Evolutionary conservation across 164 flowering plant genomes (phyloP), one percentile per base, ranked within the genome.

Genomic region (Buxus sempervirens): DNA sequence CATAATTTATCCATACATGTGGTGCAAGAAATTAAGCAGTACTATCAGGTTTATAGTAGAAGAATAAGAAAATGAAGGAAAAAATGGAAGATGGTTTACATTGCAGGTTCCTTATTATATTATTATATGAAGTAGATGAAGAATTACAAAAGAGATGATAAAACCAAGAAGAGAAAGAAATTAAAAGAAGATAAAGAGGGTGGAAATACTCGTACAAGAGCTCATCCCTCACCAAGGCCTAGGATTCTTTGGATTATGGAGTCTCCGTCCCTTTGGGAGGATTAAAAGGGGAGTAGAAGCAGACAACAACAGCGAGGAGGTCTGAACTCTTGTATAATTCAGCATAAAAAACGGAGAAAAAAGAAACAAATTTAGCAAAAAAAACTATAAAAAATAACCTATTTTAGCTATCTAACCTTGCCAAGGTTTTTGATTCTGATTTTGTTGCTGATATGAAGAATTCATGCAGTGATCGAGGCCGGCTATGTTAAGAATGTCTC

Each of bases 371-470:
- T 21, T 20, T 19, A 20, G n/a, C n/a, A n/a, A n/a, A n/a, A n/a
- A n/a, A n/a, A n/a, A n/a, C n/a, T n/a, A n/a, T n/a, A n/a, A n/a
- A n/a, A n/a, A n/a, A n/a, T n/a, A n/a, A n/a, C n/a, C n/a, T n/a
- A n/a, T n/a, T n/a, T n/a, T n/a, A n/a, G n/a, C n/a, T n/a, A n/a
- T 72, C 80, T 83, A 79, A 78, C 85, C 85, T 83, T 85, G 85
- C 94, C 94, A 89, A 73, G 83, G 79, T 63, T 83, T 83, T 58
- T 79, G 84, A 66, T 60, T 75, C 42, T 77, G 84, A 54, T 77
- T 54, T 8, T 73, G 80, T 23, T 82, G 80, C n/a, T 82, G 80
- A 20, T 83, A 32, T 28, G 76, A 45, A 21, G 83, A 59, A 62
- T 74, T 76, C 64, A 84, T 82, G 79, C 84, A 80, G 32, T 77